A percentile compares a stretch with the other conserved stretches of the same genome.
Conservation (phyloP, 225 moss, liverwort and hornwort genomes). For the Takakia lepidozioides region DNA sequence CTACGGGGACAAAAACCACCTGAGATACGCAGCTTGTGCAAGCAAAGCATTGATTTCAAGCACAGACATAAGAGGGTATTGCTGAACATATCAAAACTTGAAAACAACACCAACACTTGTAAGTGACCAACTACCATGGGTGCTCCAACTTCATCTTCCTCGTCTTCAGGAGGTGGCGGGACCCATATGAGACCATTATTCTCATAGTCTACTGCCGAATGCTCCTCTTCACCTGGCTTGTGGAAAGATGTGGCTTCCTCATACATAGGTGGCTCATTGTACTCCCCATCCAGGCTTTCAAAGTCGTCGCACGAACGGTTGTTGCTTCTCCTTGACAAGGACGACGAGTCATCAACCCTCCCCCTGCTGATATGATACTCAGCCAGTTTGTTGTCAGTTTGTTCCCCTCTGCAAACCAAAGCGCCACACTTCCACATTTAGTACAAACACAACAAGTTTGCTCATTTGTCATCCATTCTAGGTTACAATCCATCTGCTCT, state of each 20-base stretch:
- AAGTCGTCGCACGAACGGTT: constrained; percentile 36
- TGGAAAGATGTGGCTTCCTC: constrained; percentile 36
- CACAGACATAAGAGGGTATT: too few relatives aligned
- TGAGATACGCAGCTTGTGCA: too few relatives aligned
- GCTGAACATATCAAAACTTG: too few relatives aligned
- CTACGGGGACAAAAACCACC: too few relatives aligned
- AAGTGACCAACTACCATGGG: constrained; percentile 35
- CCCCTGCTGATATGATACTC: constrained; percentile 28
- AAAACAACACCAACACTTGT: too few relatives aligned
- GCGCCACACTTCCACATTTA: too few relatives aligned
- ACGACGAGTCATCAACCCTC: constrained; percentile 31
- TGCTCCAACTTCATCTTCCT: constrained; percentile 54
- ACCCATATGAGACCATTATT: constrained; percentile 67
- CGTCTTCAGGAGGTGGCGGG: constrained; percentile 65
- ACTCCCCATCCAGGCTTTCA: constrained; percentile 37
- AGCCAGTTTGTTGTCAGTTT: background rate
- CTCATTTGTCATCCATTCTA: too few relatives aligned
- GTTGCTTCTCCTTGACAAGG: constrained; percentile 26
- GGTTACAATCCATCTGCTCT: too few relatives aligned
- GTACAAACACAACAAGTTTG: too few relatives aligned
- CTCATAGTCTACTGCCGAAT: constrained; percentile 52
- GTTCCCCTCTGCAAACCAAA: background rate
- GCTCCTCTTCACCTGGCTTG: constrained; percentile 20
- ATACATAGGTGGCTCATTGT: constrained; percentile 45
- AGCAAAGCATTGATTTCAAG: too few relatives aligned